Base-by-base conservation (phyloP, 331 rosid species). In the Arachis monticola region DNA sequence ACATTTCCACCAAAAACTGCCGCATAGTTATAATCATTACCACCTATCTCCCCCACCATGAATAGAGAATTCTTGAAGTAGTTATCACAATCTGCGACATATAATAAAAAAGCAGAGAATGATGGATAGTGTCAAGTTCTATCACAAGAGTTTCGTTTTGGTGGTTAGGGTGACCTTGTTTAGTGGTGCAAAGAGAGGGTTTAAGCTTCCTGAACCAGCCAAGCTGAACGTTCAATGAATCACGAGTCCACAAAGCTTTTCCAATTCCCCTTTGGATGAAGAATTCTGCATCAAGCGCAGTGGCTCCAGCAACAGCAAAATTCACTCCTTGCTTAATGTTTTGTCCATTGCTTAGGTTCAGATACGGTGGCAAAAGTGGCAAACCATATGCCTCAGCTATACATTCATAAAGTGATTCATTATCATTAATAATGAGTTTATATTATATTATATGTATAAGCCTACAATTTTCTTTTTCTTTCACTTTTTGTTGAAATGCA, bases 291-390 rank as follows among this genome's bases (percentile, higher is more conserved):
- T 84, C 90, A 40, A 89, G 86, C 38, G 91, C 95, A 3, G 92
- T 87, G 55, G 95, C 91, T 79, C 97, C 95, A 5, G 91, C 88
- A 10, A 91, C 92, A 0, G 92, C 97, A 72, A 91, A 91, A 76
- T 89, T 91, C 7, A 87, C 85, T 32, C 97, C 94, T 7, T 42
- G 80, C 12, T 50, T 47, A 5, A 62, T 50, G 64, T 75, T 59
- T 63, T 74, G 78, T 66, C 76, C 86, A 27, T 79, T 57, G 11
- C 48, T 58, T 13, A 78, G 52, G 7, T 78, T 82, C 35, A 89
- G 71, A 80, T 84, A 88, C 0, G 97, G 94, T 56, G 78, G 85
- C 79, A 91, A 80, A 86, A 74, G 77, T 11, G 92, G 92, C 72
- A 89, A 55, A 50, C 84, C 83, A 64, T 73, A 85, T 75, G 88